Conservation (phyloP, 2,329 filamentous ascomycete genomes). For the Cladosporium sp. region DNA sequence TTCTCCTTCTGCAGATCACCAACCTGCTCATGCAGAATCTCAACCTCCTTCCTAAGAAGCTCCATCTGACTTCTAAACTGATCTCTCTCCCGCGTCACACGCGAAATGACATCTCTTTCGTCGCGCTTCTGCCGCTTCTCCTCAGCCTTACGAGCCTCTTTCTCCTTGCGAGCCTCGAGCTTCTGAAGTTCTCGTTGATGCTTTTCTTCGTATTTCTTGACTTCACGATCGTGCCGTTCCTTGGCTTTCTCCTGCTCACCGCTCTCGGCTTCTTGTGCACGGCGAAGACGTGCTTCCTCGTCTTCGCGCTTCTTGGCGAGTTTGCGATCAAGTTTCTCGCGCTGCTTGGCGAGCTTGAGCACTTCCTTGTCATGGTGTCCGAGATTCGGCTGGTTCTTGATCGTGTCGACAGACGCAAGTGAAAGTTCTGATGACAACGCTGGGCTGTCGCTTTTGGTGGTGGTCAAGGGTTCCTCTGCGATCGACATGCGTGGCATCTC, state of each 20-base stretch:
- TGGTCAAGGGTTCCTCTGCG: conserved; percentile 23
- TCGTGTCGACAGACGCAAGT: conserved; percentile 13
- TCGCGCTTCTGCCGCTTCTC: conserved; percentile 43
- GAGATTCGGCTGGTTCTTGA: conserved; percentile 17
- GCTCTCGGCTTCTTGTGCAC: conserved; percentile 33
- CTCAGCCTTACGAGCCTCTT: conserved; percentile 39
- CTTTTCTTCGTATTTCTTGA: conserved; percentile 61
- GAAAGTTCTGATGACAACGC: conserved; percentile 21
- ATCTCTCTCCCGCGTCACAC: conserved; percentile 46
- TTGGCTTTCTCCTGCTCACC: conserved; percentile 56
- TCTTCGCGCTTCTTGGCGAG: conserved; percentile 54
- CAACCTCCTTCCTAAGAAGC: conserved; percentile 46
- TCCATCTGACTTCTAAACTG: conserved; percentile 44
- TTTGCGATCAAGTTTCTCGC: conserved; percentile 60
- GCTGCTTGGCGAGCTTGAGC: conserved; percentile 57
- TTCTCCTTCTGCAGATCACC: conserved; percentile 56
- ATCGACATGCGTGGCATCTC: conserved; percentile 33
- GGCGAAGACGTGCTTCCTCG: conserved; percentile 43
- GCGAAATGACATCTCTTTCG: conserved; percentile 45
- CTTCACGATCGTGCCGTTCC: conserved; percentile 61
- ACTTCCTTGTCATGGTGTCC: conserved; percentile 58
- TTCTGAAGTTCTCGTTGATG: conserved; percentile 60
- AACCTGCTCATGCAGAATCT: conserved; percentile 48
- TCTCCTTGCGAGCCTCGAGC: conserved; percentile 37
- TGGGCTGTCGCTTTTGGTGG: background rate